A percentile compares a stretch with the other conserved stretches of the same genome.
phyloP scores from a whole-genome alignment of 345 rosid species.

The Dipteronia sinensis region DNA sequence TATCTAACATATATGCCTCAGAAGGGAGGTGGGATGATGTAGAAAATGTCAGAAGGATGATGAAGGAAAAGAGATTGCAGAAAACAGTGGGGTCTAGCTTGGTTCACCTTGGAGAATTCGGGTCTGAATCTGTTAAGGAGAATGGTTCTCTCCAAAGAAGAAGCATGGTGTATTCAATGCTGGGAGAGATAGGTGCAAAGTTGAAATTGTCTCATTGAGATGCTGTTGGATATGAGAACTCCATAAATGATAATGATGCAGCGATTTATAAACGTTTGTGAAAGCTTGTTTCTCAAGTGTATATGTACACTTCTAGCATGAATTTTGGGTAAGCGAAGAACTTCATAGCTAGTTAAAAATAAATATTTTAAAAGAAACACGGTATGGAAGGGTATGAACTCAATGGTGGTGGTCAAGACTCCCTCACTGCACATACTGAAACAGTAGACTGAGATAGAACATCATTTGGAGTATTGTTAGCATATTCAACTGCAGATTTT shows the following conservation, averaged over 20 bases:
- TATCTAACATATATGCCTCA: slow-evolving; percentile 51
- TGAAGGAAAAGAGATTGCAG: slow-evolving; percentile 40
- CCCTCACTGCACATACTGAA: not conserved
- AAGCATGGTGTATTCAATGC: slow-evolving; percentile 43
- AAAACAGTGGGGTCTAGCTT: slow-evolving; percentile 25
- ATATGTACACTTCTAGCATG: not conserved
- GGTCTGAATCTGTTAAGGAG: slow-evolving; percentile 6
- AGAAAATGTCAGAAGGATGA: slow-evolving; percentile 48
- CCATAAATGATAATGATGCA: not conserved
- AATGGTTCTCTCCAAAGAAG: slow-evolving; percentile 31
- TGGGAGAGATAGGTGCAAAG: slow-evolving; percentile 47
- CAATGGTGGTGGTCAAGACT: not conserved
- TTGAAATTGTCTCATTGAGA: slow-evolving; percentile 32
- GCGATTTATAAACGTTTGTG: not conserved
- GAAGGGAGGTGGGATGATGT: slow-evolving; percentile 58
- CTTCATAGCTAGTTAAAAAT: not conserved
- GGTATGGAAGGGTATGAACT: not conserved
- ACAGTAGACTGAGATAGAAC: not conserved
- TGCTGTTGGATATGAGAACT: not conserved
- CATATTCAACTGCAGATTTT: slow-evolving; percentile 1
- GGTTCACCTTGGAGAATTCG: slow-evolving; percentile 20
- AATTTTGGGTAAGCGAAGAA: not conserved
- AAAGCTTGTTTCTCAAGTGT: not conserved
- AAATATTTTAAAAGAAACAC: not conserved
- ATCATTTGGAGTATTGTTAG: not conserved